Conservation (phyloP, 2,329 filamentous ascomycete species). For the Remersonia thermophila region DNA sequence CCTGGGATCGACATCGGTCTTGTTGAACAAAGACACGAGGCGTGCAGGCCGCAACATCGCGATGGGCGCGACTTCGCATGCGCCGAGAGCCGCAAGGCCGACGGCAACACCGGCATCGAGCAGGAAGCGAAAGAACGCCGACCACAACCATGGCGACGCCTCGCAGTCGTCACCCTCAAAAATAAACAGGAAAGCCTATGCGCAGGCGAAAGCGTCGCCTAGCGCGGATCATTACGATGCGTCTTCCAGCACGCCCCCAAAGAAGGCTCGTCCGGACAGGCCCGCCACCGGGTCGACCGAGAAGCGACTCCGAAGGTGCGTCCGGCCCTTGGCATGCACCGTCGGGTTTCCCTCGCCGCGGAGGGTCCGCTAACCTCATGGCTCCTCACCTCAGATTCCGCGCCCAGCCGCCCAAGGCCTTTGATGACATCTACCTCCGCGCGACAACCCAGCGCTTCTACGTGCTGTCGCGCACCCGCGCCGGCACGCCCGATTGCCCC, state of each 20-base stretch:
- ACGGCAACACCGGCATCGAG: slow-evolving; percentile 1
- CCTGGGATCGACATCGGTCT: too few relatives aligned
- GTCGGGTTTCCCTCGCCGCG: neutral
- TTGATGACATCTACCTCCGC: slow-evolving; percentile 14
- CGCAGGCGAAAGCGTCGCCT: too few relatives aligned
- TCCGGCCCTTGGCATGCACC: neutral
- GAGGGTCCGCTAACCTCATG: neutral
- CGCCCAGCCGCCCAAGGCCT: slow-evolving; percentile 13
- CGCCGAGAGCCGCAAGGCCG: too few relatives aligned
- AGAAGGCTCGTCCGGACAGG: slow-evolving; percentile 5
- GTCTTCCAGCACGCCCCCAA: neutral
- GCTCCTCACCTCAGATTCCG: slow-evolving; percentile 12
- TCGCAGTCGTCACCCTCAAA: neutral
- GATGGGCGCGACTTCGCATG: too few relatives aligned
- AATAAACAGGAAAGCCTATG: neutral
- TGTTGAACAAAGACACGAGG: too few relatives aligned
- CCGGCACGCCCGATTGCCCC: slow-evolving; percentile 26
- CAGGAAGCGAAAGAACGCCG: slow-evolving; percentile 8
- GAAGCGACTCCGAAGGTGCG: slow-evolving; percentile 24
- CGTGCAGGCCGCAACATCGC: too few relatives aligned
- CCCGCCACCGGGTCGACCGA: slow-evolving; percentile 14
- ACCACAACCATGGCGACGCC: neutral
- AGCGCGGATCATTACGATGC: neutral
- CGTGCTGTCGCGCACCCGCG: slow-evolving; percentile 29
- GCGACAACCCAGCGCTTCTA: slow-evolving; percentile 28